Evolutionary conservation across 2,329 filamentous ascomycete species (phyloP), one percentile per base, ranked within the genome.

Genomic region (Pseudogymnoascus sp.): DNA sequence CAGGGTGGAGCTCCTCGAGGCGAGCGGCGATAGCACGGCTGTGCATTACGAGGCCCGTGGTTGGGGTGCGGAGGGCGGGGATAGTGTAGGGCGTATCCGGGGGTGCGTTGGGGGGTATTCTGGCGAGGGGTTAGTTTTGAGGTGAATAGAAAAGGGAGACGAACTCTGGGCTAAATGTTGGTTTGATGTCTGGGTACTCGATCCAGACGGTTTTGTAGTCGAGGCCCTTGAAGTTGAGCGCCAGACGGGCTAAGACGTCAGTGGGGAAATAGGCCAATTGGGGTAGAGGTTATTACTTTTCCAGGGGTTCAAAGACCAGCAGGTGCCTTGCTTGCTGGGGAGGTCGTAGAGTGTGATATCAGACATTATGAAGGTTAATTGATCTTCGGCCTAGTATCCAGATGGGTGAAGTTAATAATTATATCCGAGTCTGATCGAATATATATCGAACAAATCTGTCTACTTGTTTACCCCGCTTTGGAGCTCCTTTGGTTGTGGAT

Each of bases 261-360:
- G 61, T 69, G 44, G 5, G 68, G 65, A 44, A 17, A 26, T 61
- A 38, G 15, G n/a, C 33, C 7, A 3, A 6, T 46, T 31, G 21
- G 1, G n/a, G 9, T 15, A 35, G 40, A 67, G 61, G 40, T 35
- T 19, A 73, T 68, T 75, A 88, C 86, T 84, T 75, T 88, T 90
- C 87, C 87, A 90, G 0, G 87, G 83, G 71, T 90, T 91, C 53
- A 83, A 75, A 1, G 86, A 88, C 88, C 88, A 90, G 60, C 76
- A 71, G 7, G 74, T 75, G 40, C 76, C 72, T 15, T 76, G 76
- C 70, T 78, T 81, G 73, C 78, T 85, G 2, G 86, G 82, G 2
- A 90, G 73, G 71, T 90, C 88, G 67, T 84, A 88, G 1, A 90
- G 72, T 7, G 82, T 75, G 38, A 87, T 76, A 19, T 53, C 26